Evolutionary conservation across 768 basidiomycete genomes (phyloP), one percentile per base, ranked within the genome.

Genomic region (Boletus rubroflammeus): DNA sequence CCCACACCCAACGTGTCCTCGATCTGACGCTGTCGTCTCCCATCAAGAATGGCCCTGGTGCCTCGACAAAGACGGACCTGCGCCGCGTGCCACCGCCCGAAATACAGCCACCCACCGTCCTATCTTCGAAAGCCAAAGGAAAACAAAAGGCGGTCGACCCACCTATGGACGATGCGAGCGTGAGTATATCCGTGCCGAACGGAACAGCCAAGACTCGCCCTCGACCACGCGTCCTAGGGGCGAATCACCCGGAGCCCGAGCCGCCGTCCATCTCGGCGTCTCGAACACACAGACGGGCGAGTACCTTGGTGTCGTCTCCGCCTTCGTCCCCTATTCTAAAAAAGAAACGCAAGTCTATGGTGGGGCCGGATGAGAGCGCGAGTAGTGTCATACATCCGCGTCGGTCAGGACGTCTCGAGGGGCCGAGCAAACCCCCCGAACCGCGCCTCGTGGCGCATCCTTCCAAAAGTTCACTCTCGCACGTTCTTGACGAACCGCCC

Each of bases 1-100:
- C 79, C 32, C 81, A 77, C 44, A 81, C 73, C 23, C 84, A 80
- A 62, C 80, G 77, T 38, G 73, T 78, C 45, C 81, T 80, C 53
- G 68, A 71, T 55, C 71, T 79, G 11, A 73, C 72, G 39, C 57
- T 67, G 0, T 53, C 67, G 0, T 56, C 72, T 19, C 54, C 64
- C 28, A 50, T 56, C 49, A 59, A 58, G 48, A 56, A 54, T 23
- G 26, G 32, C 42, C 14, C 53, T 36, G 45, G 31, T 35, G 21
- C 55, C 40, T 41, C 51, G 31, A 56, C 51, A 9, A 66, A 59
- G 50, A 35, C 53, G 17, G 54, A 60, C 43, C 36, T 42, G 28
- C 57, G 45, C 21, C 55, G 53, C 40, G 42, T 54, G 49, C 56
- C 56, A 40, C 56, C 49, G 0, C 21, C 19, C 31, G 52, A 48